A percentile compares a stretch with the other conserved stretches of the same genome.
These are phyloP conservation scores for Fusarium devonianum DNA, from an alignment of 2,329 filamentous ascomycete genomes.

Conservation along the genomic window DNA sequence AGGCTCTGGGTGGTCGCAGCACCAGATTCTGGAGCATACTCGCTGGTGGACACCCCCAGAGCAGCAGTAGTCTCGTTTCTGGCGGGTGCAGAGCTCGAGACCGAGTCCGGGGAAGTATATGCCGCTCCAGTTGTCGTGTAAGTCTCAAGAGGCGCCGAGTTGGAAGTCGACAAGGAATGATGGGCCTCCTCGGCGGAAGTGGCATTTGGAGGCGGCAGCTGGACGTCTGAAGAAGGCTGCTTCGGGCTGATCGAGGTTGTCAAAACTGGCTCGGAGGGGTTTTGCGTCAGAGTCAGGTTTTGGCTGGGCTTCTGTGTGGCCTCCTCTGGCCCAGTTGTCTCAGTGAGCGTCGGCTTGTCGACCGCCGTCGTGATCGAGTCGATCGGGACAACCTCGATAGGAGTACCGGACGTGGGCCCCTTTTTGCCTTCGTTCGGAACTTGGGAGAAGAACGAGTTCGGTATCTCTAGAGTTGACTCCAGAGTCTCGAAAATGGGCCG, in stretches of 20 bases:
- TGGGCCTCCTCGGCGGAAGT: slow-evolving; percentile 8
- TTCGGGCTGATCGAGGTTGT: slow-evolving; percentile 33
- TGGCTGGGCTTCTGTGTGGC: slow-evolving; percentile 17
- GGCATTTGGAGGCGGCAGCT: slow-evolving; percentile 1
- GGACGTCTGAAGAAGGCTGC: slow-evolving; percentile 15
- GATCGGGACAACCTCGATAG: slow-evolving; percentile 34
- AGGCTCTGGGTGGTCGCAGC: slow-evolving; percentile 8
- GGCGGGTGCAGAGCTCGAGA: slow-evolving; percentile 7
- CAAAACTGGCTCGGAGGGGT: slow-evolving; percentile 24
- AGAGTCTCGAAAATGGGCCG: slow-evolving; percentile 39
- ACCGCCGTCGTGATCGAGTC: slow-evolving; percentile 3
- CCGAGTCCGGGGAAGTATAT: slow-evolving; percentile 2
- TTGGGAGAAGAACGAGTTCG: slow-evolving; percentile 26
- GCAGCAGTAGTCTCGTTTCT: slow-evolving; percentile 9
- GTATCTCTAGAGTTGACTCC: slow-evolving; percentile 26
- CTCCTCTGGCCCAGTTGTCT: slow-evolving; percentile 11
- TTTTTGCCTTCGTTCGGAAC: slow-evolving; percentile 15
- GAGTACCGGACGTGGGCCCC: slow-evolving; percentile 8
- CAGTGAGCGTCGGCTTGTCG: slow-evolving; percentile 5
- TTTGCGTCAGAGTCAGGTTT: slow-evolving; percentile 23
- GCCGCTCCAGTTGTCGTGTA: background rate
- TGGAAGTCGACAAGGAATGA: slow-evolving; percentile 6
- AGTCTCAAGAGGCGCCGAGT: slow-evolving; percentile 1
- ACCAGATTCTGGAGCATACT: slow-evolving; percentile 16
- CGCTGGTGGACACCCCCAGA: slow-evolving; percentile 6